Evolutionary conservation across 1,284 basidiomycete genomes (phyloP).

Genomic region (Cerrena zonata): DNA sequence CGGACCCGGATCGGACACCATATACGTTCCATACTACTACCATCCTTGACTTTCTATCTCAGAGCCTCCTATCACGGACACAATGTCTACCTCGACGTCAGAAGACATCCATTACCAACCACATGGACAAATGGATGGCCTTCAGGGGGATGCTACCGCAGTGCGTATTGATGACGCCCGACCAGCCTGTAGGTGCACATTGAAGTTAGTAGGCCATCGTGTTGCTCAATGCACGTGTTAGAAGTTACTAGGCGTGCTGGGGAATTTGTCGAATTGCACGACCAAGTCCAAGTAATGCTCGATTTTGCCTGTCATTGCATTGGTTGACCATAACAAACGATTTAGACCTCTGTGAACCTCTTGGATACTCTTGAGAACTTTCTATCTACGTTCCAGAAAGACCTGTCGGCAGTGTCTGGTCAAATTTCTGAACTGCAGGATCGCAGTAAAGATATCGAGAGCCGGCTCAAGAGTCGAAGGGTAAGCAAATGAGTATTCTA

Average conservation of each 20-base stretch:
- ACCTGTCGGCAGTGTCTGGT: constrained; percentile 87
- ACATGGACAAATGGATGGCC: too few relatives aligned
- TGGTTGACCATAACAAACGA: constrained; percentile 3
- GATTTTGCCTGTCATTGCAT: constrained; percentile 2
- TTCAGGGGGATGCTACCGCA: too few relatives aligned
- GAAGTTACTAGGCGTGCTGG: constrained; percentile 40
- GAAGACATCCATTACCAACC: too few relatives aligned
- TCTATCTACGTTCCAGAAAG: constrained; percentile 90
- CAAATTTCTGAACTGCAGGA: constrained; percentile 92
- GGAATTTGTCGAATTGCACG: constrained; percentile 78
- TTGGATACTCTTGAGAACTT: constrained; percentile 84
- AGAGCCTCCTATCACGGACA: too few relatives aligned
- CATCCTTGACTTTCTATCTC: too few relatives aligned
- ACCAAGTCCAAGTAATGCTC: constrained; percentile 62
- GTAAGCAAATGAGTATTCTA: too few relatives aligned
- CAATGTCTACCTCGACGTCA: too few relatives aligned
- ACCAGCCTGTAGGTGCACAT: neutral
- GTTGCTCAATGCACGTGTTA: constrained; percentile 7
- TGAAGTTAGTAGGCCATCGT: neutral
- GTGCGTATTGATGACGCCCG: too few relatives aligned
- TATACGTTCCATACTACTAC: too few relatives aligned
- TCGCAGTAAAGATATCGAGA: constrained; percentile 85
- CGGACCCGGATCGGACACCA: too few relatives aligned
- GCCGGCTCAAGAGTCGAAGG: constrained; percentile 74
- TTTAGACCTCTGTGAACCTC: constrained; percentile 70